These are phyloP conservation scores for Cercospora citrullina DNA, from an alignment of 2,329 filamentous ascomycete species.

Conservation along the genomic window DNA sequence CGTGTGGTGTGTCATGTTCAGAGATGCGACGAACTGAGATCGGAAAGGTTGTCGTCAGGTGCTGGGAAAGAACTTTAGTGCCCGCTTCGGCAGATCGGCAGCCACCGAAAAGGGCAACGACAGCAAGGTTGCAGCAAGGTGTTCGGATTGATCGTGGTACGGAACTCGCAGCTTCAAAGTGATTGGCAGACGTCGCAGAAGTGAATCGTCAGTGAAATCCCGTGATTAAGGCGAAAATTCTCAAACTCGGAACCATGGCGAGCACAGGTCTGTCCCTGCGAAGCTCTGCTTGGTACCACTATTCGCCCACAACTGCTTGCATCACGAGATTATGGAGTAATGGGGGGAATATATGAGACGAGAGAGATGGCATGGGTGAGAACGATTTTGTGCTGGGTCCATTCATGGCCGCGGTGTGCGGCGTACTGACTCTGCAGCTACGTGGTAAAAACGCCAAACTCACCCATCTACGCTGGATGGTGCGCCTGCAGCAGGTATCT, in stretches of 20 bases:
- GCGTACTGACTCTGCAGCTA: constrained; percentile 18
- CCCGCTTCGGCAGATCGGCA: constrained; percentile 11
- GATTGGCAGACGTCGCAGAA: background rate
- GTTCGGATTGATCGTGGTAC: background rate
- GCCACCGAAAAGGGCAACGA: background rate
- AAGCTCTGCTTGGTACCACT: background rate
- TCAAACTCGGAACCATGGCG: background rate
- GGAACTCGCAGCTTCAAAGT: background rate
- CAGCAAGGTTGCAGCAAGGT: background rate
- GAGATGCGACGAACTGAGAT: constrained; percentile 5
- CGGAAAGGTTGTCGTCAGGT: constrained; percentile 9
- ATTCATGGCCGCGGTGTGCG: constrained; percentile 21
- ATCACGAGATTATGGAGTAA: background rate
- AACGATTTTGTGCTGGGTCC: constrained; percentile 22
- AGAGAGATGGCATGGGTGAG: constrained; percentile 12
- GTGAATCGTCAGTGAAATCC: background rate
- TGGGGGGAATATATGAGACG: background rate
- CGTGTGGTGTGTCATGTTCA: constrained; percentile 23
- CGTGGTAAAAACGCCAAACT: constrained; percentile 11
- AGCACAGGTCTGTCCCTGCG: background rate
- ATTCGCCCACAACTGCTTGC: background rate
- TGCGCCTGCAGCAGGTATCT: constrained; percentile 21
- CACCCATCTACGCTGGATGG: constrained; percentile 22
- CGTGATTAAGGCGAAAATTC: background rate
- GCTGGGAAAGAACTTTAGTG: constrained; percentile 16